Base-by-base conservation (phyloP, 2,329 filamentous ascomycete genomes). In the Colletotrichum destructivum region DNA sequence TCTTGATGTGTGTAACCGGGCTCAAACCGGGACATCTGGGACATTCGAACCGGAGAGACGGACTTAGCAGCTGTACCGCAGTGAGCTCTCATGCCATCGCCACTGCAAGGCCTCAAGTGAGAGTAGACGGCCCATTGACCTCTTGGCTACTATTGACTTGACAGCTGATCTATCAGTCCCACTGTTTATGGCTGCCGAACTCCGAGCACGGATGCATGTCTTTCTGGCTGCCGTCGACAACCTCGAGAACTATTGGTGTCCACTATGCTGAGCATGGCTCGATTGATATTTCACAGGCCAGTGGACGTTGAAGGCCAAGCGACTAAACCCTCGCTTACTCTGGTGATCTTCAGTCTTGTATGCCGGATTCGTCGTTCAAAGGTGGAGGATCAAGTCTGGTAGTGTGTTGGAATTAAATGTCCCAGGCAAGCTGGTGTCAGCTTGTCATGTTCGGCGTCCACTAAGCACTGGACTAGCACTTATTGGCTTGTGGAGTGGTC, bases 111-210 rank as follows among this genome's bases (percentile, higher is more conserved):
- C 57, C 38, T 42, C 40, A 46, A 55, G 15, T 54, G 13, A 52
- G 57, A 21, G 31, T 35, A 35, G 31, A 35, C 8, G 8, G 31
- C 2, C 16, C 26, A 59, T n/a, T n/a, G 46, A 40, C 57, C 64
- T 59, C 46, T 71, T 44, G 68, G 42, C 49, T 65, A 26, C 35
- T 52, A 35, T 18, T 26, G 31, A 71, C 52, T 64, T 63, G 59
- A 64, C 49, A 38, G 54, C 40, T 16, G 21, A 55, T 47, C 65
- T 35, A 40, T 69, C 42, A 63, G 56, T 44, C 65, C 59, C 59
- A 44, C 46, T 57, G 65, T 69, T 52, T 71, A 31, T 69, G 59
- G 54, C 59, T 71, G 69, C 65, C 59, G 59, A 69, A 63, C 42
- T 62, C 57, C 69, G 69, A 40, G 49, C 46, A 54, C 18, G 59